A percentile compares a stretch with the other conserved stretches of the same genome.
Evolutionary conservation across 257 asterid species (phyloP).

Genomic region (Solanum pinnatisectum): DNA sequence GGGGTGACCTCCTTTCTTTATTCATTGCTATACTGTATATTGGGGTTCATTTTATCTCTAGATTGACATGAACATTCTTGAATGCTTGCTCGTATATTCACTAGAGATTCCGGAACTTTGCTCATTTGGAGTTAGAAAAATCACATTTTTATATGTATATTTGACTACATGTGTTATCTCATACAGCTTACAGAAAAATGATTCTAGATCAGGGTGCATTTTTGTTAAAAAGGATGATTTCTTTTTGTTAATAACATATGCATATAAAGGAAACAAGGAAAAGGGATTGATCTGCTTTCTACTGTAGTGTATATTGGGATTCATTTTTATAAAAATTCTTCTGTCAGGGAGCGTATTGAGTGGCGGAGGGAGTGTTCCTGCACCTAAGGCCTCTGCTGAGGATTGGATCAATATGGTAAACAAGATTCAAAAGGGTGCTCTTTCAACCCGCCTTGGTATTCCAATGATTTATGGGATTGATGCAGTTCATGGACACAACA

Average conservation of each 20-base stretch:
- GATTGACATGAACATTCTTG: not conserved
- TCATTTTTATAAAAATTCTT: not conserved
- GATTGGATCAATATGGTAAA: constrained; percentile 27
- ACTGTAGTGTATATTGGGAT: not conserved
- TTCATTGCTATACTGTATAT: not conserved
- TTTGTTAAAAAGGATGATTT: too few relatives aligned
- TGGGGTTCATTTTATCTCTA: not conserved
- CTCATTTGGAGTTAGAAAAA: not conserved
- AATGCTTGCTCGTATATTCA: not conserved
- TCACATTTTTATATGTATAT: not conserved
- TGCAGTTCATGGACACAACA: constrained; percentile 38
- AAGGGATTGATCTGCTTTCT: not conserved
- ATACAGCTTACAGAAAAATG: not conserved
- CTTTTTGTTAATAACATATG: not conserved
- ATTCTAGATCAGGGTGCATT: not conserved
- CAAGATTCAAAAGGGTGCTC: constrained; percentile 24
- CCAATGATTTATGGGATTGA: constrained; percentile 36
- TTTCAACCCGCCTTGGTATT: constrained; percentile 28
- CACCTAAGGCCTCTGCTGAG: constrained; percentile 23
- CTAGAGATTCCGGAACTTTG: not conserved
- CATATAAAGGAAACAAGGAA: not conserved
- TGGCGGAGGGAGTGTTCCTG: constrained; percentile 35
- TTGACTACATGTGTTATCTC: not conserved
- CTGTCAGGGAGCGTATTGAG: constrained; percentile 33
- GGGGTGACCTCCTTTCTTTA: not conserved